Evolutionary conservation across 345 rosid genomes (phyloP).

Genomic region (Brassica nigra): DNA sequence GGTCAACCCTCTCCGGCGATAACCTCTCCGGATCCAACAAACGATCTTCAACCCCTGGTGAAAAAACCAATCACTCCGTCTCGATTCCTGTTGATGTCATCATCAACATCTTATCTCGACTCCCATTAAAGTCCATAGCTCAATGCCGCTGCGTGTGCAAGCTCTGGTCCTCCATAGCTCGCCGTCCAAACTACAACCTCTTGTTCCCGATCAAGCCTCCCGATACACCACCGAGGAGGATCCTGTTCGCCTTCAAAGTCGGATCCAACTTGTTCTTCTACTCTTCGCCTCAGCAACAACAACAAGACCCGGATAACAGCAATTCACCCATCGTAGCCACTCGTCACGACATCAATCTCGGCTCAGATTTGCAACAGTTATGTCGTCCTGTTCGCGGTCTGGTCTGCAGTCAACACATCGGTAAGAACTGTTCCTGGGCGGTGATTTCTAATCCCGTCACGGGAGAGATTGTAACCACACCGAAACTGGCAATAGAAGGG

Average conservation of each 20-base stretch:
- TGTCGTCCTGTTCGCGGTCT: neutral
- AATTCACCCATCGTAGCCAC: neutral
- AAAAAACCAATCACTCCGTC: neutral
- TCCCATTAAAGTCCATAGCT: neutral
- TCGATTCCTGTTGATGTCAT: neutral
- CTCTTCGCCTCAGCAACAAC: neutral
- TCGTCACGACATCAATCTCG: neutral
- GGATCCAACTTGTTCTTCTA: neutral
- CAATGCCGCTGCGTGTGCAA: slow-evolving; percentile 17
- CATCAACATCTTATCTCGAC: neutral
- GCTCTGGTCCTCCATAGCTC: slow-evolving; percentile 17
- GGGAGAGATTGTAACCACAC: neutral
- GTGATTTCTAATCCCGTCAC: neutral
- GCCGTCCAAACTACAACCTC: neutral
- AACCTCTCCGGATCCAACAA: neutral
- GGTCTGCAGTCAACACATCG: neutral
- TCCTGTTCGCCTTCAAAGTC: neutral
- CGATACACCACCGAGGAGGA: neutral
- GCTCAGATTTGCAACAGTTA: neutral
- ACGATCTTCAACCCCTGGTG: neutral
- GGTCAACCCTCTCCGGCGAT: neutral
- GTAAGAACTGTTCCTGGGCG: neutral
- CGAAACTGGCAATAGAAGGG: neutral
- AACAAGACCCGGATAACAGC: neutral
- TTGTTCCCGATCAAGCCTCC: neutral